Evolutionary conservation across 495 filamentous ascomycete genomes (phyloP).

Genomic region (Aspergillus ostianus): DNA sequence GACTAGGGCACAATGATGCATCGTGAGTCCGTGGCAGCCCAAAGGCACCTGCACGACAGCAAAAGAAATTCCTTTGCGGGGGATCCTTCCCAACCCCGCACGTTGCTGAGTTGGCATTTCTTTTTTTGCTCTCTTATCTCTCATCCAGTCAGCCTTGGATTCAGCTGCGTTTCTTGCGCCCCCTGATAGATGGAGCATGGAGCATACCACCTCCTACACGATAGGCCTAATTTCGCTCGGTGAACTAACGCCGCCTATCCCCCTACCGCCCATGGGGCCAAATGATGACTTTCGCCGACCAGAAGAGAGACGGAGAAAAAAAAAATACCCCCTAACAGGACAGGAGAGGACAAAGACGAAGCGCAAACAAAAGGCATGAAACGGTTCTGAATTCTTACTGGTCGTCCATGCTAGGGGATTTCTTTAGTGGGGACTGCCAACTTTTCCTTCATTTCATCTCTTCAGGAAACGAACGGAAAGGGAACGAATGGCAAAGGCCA

Average conservation of each 20-base stretch:
- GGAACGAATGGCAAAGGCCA: neutral
- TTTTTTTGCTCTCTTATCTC: constrained; percentile 5
- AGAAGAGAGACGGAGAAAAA: neutral
- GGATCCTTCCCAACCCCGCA: neutral
- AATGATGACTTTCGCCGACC: neutral
- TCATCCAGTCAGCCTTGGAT: neutral
- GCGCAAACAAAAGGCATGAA: neutral
- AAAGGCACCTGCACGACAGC: neutral
- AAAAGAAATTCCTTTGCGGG: neutral
- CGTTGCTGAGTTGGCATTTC: constrained; percentile 10
- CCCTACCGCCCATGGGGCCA: neutral
- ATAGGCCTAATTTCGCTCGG: neutral
- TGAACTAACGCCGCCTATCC: neutral
- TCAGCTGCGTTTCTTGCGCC: constrained; percentile 2
- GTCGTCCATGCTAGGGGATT: neutral
- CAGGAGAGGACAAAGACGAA: neutral
- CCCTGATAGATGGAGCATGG: neutral
- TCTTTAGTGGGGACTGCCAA: neutral
- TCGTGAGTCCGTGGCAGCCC: neutral
- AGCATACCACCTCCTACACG: neutral
- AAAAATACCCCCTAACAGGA: neutral
- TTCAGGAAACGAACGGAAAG: neutral
- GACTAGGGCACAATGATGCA: neutral
- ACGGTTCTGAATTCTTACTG: neutral
- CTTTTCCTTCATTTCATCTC: neutral